Base-by-base conservation (phyloP, 225 moss, liverwort and hornwort species). In the Lunularia cruciata region DNA sequence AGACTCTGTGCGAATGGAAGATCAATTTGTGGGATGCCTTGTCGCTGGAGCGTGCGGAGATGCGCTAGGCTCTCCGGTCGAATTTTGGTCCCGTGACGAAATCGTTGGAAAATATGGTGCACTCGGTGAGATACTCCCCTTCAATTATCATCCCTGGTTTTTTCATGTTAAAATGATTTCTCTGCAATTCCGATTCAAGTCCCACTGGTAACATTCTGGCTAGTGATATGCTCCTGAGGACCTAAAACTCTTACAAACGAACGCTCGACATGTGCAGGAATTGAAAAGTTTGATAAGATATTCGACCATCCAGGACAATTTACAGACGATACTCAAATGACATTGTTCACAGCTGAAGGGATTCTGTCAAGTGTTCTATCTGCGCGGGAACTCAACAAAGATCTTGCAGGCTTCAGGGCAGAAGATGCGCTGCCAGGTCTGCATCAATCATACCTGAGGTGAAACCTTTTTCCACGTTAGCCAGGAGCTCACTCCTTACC, bases 241-340 rank as follows among this genome's bases (percentile, higher is more conserved):
- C 32, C 7, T 19, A 53, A 53, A 4, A 8, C 30, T 57, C 58
- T 11, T 26, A 46, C 6, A 32, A 5, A 5, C 15, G 47, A 65
- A 30, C 18, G 22, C 11, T 65, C 6, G 22, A n/a, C n/a, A n/a
- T 59, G 11, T 75, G 81, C 65, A 73, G 81, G 77, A 58, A 49
- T 73, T 16, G 60, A 37, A 59, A 65, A 57, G 10, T 69, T 70
- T 13, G 60, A 57, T 3, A 57, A 68, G 61, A 37, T 67, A 13
- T 74, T 65, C 26, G 73, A 76, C 6, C 58, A 69, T 16, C 68
- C 63, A 35, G 81, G 68, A 42, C 69, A 55, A 37, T 69, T 81
- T 43, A 81, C 81, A 20, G 81, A 81, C 60, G 81, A 81, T 37
- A 81, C 81, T 18, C 81, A 77, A 51, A 81, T 81, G 81, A 81